These are phyloP conservation scores for Botrytis fabae DNA, from an alignment of 2,329 filamentous ascomycete species.

Conservation along the genomic window DNA sequence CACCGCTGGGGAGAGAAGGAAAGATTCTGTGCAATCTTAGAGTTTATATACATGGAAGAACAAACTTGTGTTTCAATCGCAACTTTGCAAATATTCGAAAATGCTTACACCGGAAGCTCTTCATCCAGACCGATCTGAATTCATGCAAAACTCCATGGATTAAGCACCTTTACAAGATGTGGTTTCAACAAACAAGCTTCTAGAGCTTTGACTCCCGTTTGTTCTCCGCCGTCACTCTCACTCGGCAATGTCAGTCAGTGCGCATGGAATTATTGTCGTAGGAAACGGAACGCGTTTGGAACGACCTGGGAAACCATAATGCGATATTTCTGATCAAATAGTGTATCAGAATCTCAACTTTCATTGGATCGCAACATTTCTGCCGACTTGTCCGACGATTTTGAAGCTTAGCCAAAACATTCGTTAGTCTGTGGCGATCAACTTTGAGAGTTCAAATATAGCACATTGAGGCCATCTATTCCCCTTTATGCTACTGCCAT, in stretches of 20 bases:
- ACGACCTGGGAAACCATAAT: background rate
- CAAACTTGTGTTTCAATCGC: constrained; percentile 8
- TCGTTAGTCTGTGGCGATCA: background rate
- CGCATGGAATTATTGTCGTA: background rate
- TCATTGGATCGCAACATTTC: background rate
- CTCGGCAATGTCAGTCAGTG: constrained; percentile 14
- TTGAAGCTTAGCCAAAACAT: constrained; percentile 8
- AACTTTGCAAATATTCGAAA: background rate
- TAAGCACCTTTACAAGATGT: background rate
- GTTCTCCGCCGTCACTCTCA: background rate
- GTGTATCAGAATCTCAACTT: background rate
- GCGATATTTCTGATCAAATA: background rate
- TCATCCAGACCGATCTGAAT: background rate
- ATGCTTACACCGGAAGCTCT: background rate
- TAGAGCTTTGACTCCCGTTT: background rate
- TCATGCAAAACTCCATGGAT: constrained; percentile 9
- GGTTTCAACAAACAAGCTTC: constrained; percentile 15
- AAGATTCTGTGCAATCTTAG: background rate
- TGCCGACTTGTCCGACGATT: background rate
- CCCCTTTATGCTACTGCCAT: background rate
- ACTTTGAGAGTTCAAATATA: background rate
- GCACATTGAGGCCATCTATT: background rate
- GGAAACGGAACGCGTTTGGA: constrained; percentile 2
- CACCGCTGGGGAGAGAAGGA: background rate
- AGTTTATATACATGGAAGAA: constrained; percentile 10